phyloP scores from a whole-genome alignment of 345 rosid genomes.

The Aquilaria sinensis region DNA sequence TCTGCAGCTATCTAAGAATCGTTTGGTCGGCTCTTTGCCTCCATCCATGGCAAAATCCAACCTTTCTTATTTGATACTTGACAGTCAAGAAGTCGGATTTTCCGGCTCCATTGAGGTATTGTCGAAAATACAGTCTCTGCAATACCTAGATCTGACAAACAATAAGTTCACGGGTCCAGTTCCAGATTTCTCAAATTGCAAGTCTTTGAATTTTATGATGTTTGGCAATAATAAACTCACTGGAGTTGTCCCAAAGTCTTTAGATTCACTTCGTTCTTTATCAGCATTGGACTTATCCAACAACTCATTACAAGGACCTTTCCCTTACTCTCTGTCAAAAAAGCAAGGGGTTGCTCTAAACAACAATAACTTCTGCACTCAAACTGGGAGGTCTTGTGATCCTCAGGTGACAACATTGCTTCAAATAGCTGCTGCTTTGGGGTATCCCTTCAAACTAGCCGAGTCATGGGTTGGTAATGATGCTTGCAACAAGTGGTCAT shows the following conservation, averaged over 20 bases:
- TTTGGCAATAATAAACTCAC: constrained; percentile 40
- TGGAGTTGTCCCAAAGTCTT: constrained; percentile 32
- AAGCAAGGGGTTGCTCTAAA: not conserved
- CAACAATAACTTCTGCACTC: constrained; percentile 33
- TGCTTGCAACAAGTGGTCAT: constrained; percentile 38
- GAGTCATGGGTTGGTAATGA: constrained; percentile 45
- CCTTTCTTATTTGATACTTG: constrained; percentile 31
- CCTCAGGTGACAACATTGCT: constrained; percentile 35
- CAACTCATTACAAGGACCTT: constrained; percentile 46
- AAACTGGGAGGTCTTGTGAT: constrained; percentile 26
- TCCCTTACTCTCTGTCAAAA: constrained; percentile 9
- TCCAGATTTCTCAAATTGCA: constrained; percentile 40
- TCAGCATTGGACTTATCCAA: constrained; percentile 5
- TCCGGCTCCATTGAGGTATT: constrained; percentile 35
- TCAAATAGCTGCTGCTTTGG: constrained; percentile 33
- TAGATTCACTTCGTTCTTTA: constrained; percentile 20
- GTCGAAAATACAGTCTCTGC: constrained; percentile 28
- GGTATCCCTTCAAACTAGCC: constrained; percentile 31
- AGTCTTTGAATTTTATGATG: constrained; percentile 26
- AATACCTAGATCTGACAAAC: constrained; percentile 27
- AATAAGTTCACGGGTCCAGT: constrained; percentile 41
- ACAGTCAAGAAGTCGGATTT: constrained; percentile 32
- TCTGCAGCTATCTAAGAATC: constrained; percentile 32
- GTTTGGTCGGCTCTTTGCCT: constrained; percentile 43
- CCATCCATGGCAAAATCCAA: constrained; percentile 24